Base-by-base conservation (phyloP, 768 basidiomycete species). In the Suillus sp. region DNA sequence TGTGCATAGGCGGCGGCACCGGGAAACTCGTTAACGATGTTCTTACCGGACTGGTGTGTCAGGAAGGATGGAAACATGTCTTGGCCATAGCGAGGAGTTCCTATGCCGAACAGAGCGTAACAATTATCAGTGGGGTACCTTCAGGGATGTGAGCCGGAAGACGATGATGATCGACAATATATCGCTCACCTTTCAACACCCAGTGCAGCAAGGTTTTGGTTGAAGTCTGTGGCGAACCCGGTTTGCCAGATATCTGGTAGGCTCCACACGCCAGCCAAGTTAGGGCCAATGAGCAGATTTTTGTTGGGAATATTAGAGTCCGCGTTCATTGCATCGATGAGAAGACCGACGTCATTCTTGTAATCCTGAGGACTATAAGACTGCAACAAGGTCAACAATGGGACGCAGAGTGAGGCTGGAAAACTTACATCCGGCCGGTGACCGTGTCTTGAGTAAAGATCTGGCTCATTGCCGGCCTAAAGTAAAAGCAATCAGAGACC, bases 391-490 rank as follows among this genome's bases (percentile, higher is more conserved):
- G 11, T 72, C 9, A 58, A 47, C n/a, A 27, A n/a, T 8, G 20
- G 18, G 18, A 27, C 10, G 14, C 25, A 34, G n/a, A 25, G 14
- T 11, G 9, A n/a, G 22, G 4, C 16, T 14, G 27, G 5, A 32
- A n/a, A 25, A 27, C 51, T 13, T 43, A 70, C 68, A 1, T 59
- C 62, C 0, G 70, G 61, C 22, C 80, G 74, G 51, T 78, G 78
- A 14, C 75, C 72, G 65, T 80, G 79, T 40, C 76, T 78, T 11
- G 79, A 75, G 66, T 88, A 93, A 66, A 92, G 82, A 78, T 94
- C 91, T 18, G 91, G 91, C 74, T 93, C 91, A 70, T 93, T 92
- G 2, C 87, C 90, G 1, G 86, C 83, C 71, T 91, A 87, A 9
- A 38, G 35, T 8, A 18, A 56, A 40, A 40, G 25, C 30, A 47